phyloP scores from a whole-genome alignment of 371 early-diverging fungal species.

The Mortierella sp. region DNA sequence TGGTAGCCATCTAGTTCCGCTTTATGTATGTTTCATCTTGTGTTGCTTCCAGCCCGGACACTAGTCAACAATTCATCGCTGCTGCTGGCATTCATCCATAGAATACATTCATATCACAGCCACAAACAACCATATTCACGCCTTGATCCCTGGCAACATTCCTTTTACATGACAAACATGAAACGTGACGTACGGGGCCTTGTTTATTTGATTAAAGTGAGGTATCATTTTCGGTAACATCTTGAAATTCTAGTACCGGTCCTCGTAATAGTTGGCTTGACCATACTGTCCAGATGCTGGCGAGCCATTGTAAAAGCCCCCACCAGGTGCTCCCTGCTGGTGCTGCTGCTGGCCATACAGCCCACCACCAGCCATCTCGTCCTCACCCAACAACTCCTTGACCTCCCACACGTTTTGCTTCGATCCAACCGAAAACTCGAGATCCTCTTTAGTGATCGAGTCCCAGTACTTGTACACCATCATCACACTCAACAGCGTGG shows the following conservation, averaged over 20 bases:
- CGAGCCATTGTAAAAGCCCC: constrained; percentile 12
- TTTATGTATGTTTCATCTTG: too few relatives aligned
- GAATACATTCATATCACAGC: too few relatives aligned
- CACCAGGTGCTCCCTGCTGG: constrained; percentile 15
- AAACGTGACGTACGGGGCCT: too few relatives aligned
- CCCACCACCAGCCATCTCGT: constrained; percentile 48
- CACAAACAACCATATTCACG: too few relatives aligned
- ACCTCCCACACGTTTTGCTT: constrained; percentile 95
- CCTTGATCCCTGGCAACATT: too few relatives aligned
- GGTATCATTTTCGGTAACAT: background rate
- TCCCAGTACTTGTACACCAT: constrained; percentile 99
- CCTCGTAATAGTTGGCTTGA: constrained; percentile 45
- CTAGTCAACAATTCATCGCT: too few relatives aligned
- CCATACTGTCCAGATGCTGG: constrained; percentile 40
- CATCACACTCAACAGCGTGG: constrained; percentile 95
- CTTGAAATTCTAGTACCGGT: constrained; percentile 22
- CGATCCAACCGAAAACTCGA: constrained; percentile 95
- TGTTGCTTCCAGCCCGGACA: too few relatives aligned
- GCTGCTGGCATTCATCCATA: too few relatives aligned
- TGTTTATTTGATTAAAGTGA: too few relatives aligned
- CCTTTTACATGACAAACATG: background rate
- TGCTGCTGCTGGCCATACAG: constrained; percentile 38
- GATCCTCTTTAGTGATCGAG: constrained; percentile 97
- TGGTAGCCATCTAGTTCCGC: too few relatives aligned
- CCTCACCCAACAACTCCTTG: constrained; percentile 81